A percentile compares a stretch with the other conserved stretches of the same genome.
Evolutionary conservation across 2,329 filamentous ascomycete species (phyloP).

Genomic region (Dactylellina drechsleri): DNA sequence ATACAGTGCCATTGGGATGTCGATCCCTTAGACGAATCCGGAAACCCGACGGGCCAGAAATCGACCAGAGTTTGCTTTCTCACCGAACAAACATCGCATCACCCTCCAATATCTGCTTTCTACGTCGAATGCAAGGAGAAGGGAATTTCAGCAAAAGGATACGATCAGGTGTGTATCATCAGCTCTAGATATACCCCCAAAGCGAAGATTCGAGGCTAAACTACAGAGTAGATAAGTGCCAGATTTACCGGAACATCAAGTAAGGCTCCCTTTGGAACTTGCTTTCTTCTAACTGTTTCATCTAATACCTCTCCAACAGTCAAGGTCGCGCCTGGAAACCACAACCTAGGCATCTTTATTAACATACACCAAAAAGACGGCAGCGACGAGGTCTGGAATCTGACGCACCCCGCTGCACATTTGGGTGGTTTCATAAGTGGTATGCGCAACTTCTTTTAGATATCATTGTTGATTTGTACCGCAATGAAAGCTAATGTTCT

Average conservation of each 20-base stretch:
- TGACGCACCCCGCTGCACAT: constrained; percentile 93
- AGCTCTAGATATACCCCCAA: background rate
- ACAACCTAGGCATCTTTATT: constrained; percentile 96
- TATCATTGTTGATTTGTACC: background rate
- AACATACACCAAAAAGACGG: constrained; percentile 71
- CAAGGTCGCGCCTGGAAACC: constrained; percentile 87
- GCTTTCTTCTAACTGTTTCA: background rate
- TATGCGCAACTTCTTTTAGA: constrained; percentile 16
- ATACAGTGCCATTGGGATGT: constrained; percentile 94
- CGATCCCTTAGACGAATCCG: constrained; percentile 75
- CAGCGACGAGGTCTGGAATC: constrained; percentile 88
- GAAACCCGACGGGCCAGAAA: constrained; percentile 59
- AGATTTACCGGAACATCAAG: constrained; percentile 93
- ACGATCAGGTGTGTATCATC: constrained; percentile 73
- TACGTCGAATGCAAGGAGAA: constrained; percentile 91
- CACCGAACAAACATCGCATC: constrained; percentile 97
- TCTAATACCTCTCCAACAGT: constrained; percentile 63
- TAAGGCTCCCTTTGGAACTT: constrained; percentile 27
- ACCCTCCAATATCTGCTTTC: constrained; percentile 96
- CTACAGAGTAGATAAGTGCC: constrained; percentile 71
- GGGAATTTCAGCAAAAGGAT: constrained; percentile 86
- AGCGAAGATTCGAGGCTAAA: constrained; percentile 76
- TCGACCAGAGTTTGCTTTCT: constrained; percentile 87
- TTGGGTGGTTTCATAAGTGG: constrained; percentile 85
- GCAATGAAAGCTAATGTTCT: constrained; percentile 50